Base-by-base conservation (phyloP, 192 early-diverging fungal species). In the Pecoramyces ruminantium region DNA sequence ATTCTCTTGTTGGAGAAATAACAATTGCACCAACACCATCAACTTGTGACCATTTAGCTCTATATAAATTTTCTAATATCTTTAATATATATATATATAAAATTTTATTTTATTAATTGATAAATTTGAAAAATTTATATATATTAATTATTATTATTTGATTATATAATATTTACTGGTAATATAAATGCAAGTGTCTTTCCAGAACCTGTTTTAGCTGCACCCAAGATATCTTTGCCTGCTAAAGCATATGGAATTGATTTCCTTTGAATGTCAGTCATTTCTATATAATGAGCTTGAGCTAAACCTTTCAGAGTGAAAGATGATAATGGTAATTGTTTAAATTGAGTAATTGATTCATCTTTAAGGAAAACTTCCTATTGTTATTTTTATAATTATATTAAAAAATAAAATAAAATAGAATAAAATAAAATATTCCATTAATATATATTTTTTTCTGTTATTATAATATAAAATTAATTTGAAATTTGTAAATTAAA, bases 261-360 rank as follows among this genome's bases (percentile, higher is more conserved):
- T 81, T 93, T 93, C 78, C 87, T 88, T 82, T 99, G 97, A 84
- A 99, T 96, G 78, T 96, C 95, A 3, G 97, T 99, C 92, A 96
- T 92, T 85, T 96, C 93, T 28, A 92, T 87, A 83, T 91, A 99
- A 85, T 96, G 94, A 28, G 95, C 90, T 40, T 91, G 88, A 78
- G 88, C 86, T 4, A 99, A 88, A 21, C 95, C 97, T 83, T 40
- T 28, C 29, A 51, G 80, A 38, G 77, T 79, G 28, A 82, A 78
- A 9, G 16, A 38, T 28, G 83, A 85, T 28, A 85, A 78, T 17
- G 84, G 84, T 30, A 85, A 79, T 29, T 83, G 78, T 9, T 79
- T 28, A 78, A 85, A 85, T 80, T 79, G 77, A 28, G 67, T 84
- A 21, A 84, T 16, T n/a, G 58, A 29, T n/a, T 29, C 34, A 39